Conservation (phyloP, 805 yeast species). For the Kluyveromyces starmeri region DNA sequence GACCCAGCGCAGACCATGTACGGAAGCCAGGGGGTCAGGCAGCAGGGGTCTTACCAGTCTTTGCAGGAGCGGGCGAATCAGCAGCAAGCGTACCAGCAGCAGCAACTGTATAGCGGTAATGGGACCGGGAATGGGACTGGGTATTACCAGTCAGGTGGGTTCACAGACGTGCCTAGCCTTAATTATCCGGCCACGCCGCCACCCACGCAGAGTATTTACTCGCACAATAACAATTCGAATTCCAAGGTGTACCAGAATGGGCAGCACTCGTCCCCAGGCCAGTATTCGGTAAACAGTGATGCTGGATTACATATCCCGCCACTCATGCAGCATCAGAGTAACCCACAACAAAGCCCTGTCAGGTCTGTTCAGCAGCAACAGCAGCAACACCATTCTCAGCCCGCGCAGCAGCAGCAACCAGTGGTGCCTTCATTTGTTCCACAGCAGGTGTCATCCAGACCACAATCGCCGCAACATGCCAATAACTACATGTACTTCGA, state of each 20-base stretch:
- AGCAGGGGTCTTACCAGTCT: conserved; percentile 33
- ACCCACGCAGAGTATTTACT: conserved; percentile 18
- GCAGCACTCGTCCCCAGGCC: conserved; percentile 22
- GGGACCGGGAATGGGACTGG: not conserved
- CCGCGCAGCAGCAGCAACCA: conserved; percentile 11
- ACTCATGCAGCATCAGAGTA: conserved; percentile 28
- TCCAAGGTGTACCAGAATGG: conserved; percentile 13
- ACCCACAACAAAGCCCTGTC: conserved; percentile 17
- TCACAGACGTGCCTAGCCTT: conserved; percentile 25
- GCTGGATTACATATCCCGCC: conserved; percentile 10
- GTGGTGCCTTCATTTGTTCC: conserved; percentile 21
- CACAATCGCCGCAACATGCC: conserved; percentile 6
- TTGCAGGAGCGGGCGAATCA: conserved; percentile 23
- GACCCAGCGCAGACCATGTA: conserved; percentile 31
- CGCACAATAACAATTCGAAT: conserved; percentile 24
- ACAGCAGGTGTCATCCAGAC: conserved; percentile 12
- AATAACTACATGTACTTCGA: conserved; percentile 61
- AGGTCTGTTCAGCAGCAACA: conserved; percentile 20
- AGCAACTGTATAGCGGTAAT: conserved; percentile 5
- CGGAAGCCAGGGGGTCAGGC: conserved; percentile 30
- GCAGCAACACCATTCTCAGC: conserved; percentile 12
- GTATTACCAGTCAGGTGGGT: conserved; percentile 12
- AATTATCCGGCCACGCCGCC: conserved; percentile 28
- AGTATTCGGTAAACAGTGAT: conserved; percentile 22
- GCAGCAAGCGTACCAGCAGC: conserved; percentile 6